Evolutionary conservation across 129 eudicot species (phyloP), one percentile per base, ranked within the genome.

Genomic region (Mikania micrantha): DNA sequence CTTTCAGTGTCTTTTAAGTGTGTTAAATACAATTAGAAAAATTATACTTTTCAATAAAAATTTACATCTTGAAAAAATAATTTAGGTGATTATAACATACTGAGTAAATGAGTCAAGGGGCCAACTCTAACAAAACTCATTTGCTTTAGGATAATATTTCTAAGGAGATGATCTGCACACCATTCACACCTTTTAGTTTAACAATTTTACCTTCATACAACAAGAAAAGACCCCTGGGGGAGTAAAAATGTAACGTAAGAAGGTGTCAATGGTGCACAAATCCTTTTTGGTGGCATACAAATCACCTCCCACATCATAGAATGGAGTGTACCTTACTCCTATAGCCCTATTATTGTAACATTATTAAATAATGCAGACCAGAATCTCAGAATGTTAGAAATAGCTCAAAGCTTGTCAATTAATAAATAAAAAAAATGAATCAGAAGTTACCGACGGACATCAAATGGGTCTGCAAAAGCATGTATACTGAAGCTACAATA

Each of bases 361-460:
- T 64, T 40, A 22, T 64, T 35, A 41, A 73, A 64, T 7, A 63
- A 38, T 41, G 61, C 21, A 21, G 12, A 36, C 20, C 28, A 42
- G 42, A 66, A 38, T 11, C 15, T 31, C 20, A 31, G 21, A 66
- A 38, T 38, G 49, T 7, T 44, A 38, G n/a, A 35, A 49, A 69
- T 52, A 20, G 58, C 17, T 54, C 19, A 54, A 54, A 54, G 9
- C 60, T 36, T 10, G 0, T 6, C 12, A 47, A 57, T 32, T 47
- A 66, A 19, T 58, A 60, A 67, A 66, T 9, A 47, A 38, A 5
- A 3, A 53, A 2, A 21, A 17, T 28, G 15, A 67, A 52, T 54
- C 49, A 69, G 73, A 79, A 59, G 39, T 75, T 88, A 92, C 98
- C 98, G 75, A 67, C 95, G 93, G 79, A 92, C 60, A 71, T 81